A percentile compares a stretch with the other conserved stretches of the same genome.
Conservation (phyloP, 176 grass and related monocot genomes). For the Ampelocalamus luodianensis region DNA sequence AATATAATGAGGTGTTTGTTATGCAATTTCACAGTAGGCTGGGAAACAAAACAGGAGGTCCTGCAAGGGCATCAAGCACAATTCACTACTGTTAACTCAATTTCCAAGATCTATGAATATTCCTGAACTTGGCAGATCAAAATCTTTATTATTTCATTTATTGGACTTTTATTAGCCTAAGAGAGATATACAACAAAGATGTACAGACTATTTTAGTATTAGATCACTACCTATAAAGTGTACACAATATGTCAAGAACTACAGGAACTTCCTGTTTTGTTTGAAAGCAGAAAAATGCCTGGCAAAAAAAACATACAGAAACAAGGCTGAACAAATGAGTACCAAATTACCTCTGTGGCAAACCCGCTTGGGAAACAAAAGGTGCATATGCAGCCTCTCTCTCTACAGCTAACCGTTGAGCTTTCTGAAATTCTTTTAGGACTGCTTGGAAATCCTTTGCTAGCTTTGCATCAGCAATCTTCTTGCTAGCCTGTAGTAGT, state of each 20-base stretch:
- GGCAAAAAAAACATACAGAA: background rate
- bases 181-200: background rate
- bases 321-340: background rate
- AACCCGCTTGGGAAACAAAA: background rate
- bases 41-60: background rate
- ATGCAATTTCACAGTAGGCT: background rate
- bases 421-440: conserved; percentile 92
- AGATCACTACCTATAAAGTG: background rate
- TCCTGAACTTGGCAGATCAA: background rate
- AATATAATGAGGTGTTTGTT: background rate
- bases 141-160: background rate
- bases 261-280: background rate
- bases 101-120: background rate
- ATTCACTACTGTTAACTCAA: background rate
- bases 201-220: background rate
- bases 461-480: conserved; percentile 93
- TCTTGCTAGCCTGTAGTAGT: conserved; percentile 81
- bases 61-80: background rate
- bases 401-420: conserved; percentile 84
- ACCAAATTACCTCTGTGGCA: background rate
- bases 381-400: conserved; percentile 89
- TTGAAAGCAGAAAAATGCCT: background rate
- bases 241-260: background rate
- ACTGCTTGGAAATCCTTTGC: conserved; percentile 98
- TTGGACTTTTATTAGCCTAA: background rate